A percentile compares a stretch with the other conserved stretches of the same genome.
phyloP scores from a whole-genome alignment of 73 alveolate genomes.

The Tetrahymena malaccensis region DNA sequence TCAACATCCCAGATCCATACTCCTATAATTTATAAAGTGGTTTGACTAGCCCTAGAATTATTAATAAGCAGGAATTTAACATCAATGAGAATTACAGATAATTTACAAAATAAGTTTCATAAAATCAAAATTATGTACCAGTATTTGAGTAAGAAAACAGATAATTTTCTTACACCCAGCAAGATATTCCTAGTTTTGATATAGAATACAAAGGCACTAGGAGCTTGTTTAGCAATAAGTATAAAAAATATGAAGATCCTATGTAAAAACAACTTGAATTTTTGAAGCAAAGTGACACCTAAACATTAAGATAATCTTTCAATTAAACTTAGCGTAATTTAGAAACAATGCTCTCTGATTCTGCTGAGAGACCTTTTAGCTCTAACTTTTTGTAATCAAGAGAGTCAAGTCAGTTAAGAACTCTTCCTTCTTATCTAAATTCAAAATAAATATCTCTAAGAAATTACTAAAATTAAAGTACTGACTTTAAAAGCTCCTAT shows the following conservation, averaged over 20 bases:
- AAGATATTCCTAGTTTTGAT: neutral
- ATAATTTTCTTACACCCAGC: neutral
- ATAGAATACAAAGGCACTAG: neutral
- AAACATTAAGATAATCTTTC: neutral
- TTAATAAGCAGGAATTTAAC: neutral
- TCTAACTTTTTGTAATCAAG: neutral
- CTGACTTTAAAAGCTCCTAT: neutral
- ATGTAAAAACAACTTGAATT: neutral
- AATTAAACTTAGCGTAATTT: neutral
- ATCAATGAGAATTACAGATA: neutral
- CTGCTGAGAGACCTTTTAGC: neutral
- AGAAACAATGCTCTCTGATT: neutral
- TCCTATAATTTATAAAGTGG: neutral
- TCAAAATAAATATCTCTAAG: neutral
- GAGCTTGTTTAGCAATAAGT: neutral
- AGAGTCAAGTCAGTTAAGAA: neutral
- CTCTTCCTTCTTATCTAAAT: neutral
- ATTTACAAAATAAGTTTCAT: neutral
- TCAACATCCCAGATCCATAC: neutral
- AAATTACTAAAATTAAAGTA: neutral
- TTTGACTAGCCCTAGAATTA: neutral
- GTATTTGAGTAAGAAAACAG: neutral
- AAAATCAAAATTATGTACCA: neutral
- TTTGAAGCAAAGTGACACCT: neutral
- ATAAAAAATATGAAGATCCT: neutral